Percentiles rank a stretch among this genome's conserved stretches.
These are phyloP conservation scores for Penicillium sp. DNA, from an alignment of 2,329 filamentous ascomycete species.

Conservation along the genomic window DNA sequence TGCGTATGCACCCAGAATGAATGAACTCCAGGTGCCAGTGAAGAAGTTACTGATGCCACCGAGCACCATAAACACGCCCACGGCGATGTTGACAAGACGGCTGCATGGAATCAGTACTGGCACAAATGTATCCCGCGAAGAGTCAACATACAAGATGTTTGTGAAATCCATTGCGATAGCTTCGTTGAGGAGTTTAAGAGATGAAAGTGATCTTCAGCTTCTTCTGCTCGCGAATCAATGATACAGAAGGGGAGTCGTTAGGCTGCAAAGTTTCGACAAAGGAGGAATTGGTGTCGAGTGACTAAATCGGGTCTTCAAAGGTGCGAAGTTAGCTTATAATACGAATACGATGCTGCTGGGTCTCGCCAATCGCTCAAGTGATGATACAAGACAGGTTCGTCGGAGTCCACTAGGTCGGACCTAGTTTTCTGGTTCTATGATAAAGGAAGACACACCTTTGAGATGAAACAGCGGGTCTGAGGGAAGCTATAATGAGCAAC, in stretches of 20 bases:
- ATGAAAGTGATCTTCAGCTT: constrained; percentile 9
- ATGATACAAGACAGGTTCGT: not conserved
- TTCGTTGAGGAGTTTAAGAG: not conserved
- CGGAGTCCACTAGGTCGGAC: not conserved
- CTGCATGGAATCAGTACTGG: constrained; percentile 48
- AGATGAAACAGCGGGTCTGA: not conserved
- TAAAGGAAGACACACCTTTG: not conserved
- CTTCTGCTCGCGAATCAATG: constrained; percentile 2
- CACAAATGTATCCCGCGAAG: not conserved
- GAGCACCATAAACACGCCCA: constrained; percentile 81
- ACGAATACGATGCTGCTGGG: not conserved
- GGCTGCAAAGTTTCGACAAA: constrained; percentile 1
- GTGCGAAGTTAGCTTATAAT: not conserved
- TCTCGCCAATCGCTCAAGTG: not conserved
- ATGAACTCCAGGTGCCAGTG: constrained; percentile 51
- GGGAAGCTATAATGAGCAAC: not conserved
- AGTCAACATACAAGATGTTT: constrained; percentile 54
- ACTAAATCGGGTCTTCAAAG: not conserved
- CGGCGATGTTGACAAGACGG: constrained; percentile 88
- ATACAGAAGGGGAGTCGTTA: constrained; percentile 3
- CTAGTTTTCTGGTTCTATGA: not conserved
- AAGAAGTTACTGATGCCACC: constrained; percentile 63
- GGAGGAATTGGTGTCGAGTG: not conserved
- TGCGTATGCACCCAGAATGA: constrained; percentile 82
- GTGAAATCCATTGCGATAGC: constrained; percentile 75